These are phyloP conservation scores for Linderniella brevidens DNA, from an alignment of 257 asterid genomes.

Conservation along the genomic window DNA sequence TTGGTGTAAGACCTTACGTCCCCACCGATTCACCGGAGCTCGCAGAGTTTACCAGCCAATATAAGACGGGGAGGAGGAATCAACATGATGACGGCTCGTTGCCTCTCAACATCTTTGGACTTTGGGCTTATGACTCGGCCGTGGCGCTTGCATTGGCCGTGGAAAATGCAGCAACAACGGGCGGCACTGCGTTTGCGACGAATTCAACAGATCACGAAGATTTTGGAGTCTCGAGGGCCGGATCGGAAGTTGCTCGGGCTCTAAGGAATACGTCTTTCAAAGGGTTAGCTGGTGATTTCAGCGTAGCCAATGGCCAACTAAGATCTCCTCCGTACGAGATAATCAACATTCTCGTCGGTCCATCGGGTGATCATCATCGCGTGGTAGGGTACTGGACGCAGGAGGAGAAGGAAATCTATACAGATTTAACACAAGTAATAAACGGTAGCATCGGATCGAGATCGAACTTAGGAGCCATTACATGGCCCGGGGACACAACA, in stretches of 20 bases:
- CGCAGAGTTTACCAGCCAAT: slow-evolving; percentile 13
- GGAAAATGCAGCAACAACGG: slow-evolving; percentile 19
- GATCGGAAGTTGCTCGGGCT: slow-evolving; percentile 20
- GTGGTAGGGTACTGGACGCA: slow-evolving; percentile 42
- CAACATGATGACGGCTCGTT: slow-evolving; percentile 1
- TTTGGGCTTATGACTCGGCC: slow-evolving; percentile 44
- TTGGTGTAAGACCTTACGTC: slow-evolving; percentile 29
- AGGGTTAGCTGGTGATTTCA: slow-evolving; percentile 34
- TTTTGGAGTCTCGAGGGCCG: slow-evolving; percentile 23
- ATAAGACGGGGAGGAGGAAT: too few relatives aligned
- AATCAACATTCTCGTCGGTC: slow-evolving; percentile 28
- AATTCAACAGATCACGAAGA: slow-evolving; percentile 22
- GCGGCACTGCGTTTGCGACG: slow-evolving; percentile 4
- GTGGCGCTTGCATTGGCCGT: slow-evolving; percentile 33
- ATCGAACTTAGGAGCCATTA: slow-evolving; percentile 16
- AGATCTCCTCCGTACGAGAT: slow-evolving; percentile 25
- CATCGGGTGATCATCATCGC: slow-evolving; percentile 19
- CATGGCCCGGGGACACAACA: slow-evolving; percentile 55
- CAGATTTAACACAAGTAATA: too few relatives aligned
- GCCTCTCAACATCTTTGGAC: slow-evolving; percentile 17
- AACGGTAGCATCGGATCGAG: slow-evolving; percentile 8
- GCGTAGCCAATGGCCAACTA: slow-evolving; percentile 23
- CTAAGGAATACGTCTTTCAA: slow-evolving; percentile 16
- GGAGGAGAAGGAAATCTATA: slow-evolving; percentile 22
- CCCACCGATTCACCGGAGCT: slow-evolving; percentile 17